phyloP scores from a whole-genome alignment of 2,329 filamentous ascomycete genomes.

The Scortechinia acanthostroma region DNA sequence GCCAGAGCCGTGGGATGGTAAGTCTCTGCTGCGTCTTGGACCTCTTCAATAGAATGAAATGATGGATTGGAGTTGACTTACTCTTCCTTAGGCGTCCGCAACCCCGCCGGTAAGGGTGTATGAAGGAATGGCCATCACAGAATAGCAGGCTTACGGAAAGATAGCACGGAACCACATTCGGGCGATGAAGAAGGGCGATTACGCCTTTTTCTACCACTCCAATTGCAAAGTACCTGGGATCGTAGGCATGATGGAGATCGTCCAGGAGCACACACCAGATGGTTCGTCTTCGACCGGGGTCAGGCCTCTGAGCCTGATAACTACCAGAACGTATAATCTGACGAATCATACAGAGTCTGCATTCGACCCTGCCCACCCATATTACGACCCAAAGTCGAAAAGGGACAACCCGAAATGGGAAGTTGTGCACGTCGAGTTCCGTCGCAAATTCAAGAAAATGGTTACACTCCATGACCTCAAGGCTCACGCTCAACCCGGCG shows the following conservation, averaged over 20 bases:
- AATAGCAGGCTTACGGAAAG: conserved; percentile 20
- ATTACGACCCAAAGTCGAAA: conserved; percentile 75
- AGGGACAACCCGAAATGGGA: conserved; percentile 73
- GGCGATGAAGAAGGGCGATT: conserved; percentile 82
- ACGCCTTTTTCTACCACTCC: conserved; percentile 95
- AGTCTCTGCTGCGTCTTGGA: conserved; percentile 17
- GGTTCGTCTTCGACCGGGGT: conserved; percentile 33
- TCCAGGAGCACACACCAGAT: conserved; percentile 75
- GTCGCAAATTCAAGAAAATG: conserved; percentile 69
- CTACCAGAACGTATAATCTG: conserved; percentile 3
- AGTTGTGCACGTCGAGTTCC: conserved; percentile 81
- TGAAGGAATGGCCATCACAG: no score
- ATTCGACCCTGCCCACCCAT: conserved; percentile 66
- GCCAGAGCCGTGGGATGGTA: conserved; percentile 89
- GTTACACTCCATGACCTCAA: conserved; percentile 70
- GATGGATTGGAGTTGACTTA: no score
- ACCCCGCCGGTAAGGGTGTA: conserved; percentile 31
- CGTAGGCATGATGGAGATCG: conserved; percentile 82
- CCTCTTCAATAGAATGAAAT: neutral
- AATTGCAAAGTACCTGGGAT: conserved; percentile 87
- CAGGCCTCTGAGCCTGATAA: conserved; percentile 15
- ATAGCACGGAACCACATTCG: conserved; percentile 80
- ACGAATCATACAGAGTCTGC: conserved; percentile 45
- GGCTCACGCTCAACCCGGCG: conserved; percentile 43
- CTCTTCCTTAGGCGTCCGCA: conserved; percentile 30